Evolutionary conservation across 805 yeast genomes (phyloP).

Genomic region (Ogataea degrootiae): DNA sequence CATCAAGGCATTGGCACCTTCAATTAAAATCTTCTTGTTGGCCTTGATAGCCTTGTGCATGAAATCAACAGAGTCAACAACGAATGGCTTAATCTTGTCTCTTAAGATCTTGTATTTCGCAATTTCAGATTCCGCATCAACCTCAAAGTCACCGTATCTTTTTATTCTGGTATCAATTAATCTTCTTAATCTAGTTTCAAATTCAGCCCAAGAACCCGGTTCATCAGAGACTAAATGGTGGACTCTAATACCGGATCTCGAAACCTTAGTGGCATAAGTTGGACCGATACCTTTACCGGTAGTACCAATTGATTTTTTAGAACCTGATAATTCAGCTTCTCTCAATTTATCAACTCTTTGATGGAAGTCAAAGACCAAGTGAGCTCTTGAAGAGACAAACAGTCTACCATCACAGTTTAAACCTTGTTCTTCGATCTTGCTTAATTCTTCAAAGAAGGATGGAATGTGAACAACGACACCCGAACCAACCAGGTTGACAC

Average conservation of each 20-base stretch:
- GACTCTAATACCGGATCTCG: conserved; percentile 94
- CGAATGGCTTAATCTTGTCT: conserved; percentile 78
- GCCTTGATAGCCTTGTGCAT: conserved; percentile 71
- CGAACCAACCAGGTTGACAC: conserved; percentile 85
- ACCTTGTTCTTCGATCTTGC: conserved; percentile 77
- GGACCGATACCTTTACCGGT: conserved; percentile 99
- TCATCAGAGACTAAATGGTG: conserved; percentile 91
- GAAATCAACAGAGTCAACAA: conserved; percentile 85
- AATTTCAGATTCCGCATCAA: conserved; percentile 77
- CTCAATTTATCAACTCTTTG: conserved; percentile 94
- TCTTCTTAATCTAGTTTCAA: conserved; percentile 70
- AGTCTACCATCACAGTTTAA: conserved; percentile 69
- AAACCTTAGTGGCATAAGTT: conserved; percentile 93
- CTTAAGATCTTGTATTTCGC: conserved; percentile 70
- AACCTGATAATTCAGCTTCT: conserved; percentile 79
- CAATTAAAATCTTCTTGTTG: conserved; percentile 85
- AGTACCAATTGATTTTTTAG: conserved; percentile 89
- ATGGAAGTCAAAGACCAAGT: conserved; percentile 95
- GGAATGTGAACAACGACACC: conserved; percentile 97
- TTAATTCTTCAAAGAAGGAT: conserved; percentile 83
- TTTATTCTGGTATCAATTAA: conserved; percentile 75
- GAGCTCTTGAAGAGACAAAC: conserved; percentile 90
- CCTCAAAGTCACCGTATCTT: conserved; percentile 92
- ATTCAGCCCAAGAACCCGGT: conserved; percentile 91
- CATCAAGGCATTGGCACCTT: conserved; percentile 98